phyloP scores from a whole-genome alignment of 192 early-diverging fungal species.

The Linnemannia zychae region DNA sequence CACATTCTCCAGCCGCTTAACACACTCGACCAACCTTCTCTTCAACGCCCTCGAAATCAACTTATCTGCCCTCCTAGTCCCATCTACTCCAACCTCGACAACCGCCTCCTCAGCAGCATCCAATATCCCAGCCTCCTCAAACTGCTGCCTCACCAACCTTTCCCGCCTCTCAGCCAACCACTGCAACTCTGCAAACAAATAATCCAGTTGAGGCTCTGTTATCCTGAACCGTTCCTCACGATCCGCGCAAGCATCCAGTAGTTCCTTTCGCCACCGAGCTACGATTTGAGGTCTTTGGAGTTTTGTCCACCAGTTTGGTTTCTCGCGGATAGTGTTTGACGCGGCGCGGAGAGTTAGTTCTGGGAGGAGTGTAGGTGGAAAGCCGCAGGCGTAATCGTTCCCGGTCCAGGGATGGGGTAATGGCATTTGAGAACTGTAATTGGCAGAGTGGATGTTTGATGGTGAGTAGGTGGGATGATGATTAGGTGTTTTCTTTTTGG shows the following conservation, averaged over 20 bases:
- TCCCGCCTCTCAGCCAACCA: slow-evolving; percentile 44
- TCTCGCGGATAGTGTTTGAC: slow-evolving; percentile 62
- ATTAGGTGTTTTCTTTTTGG: too few relatives aligned
- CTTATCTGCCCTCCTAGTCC: slow-evolving; percentile 37
- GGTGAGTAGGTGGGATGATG: too few relatives aligned
- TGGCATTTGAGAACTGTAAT: background rate
- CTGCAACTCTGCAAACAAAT: slow-evolving; percentile 60
- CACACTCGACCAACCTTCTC: slow-evolving; percentile 29
- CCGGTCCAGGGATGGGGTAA: background rate
- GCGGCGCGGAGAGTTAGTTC: slow-evolving; percentile 34
- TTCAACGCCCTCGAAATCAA: slow-evolving; percentile 50
- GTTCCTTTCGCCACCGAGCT: slow-evolving; percentile 22
- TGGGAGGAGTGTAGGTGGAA: background rate
- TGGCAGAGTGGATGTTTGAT: too few relatives aligned
- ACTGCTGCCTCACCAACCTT: slow-evolving; percentile 27
- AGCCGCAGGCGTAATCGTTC: background rate
- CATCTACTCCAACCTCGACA: slow-evolving; percentile 14
- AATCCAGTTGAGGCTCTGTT: slow-evolving; percentile 57
- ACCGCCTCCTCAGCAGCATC: background rate
- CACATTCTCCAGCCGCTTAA: slow-evolving; percentile 48
- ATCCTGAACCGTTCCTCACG: slow-evolving; percentile 3
- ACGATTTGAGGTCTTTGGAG: slow-evolving; percentile 44
- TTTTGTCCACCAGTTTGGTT: slow-evolving; percentile 59
- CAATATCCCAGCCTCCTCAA: background rate
- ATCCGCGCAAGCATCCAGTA: background rate